These are phyloP conservation scores for Blepharisma undulans DNA, from an alignment of 169 alveolate genomes.

Conservation along the genomic window DNA sequence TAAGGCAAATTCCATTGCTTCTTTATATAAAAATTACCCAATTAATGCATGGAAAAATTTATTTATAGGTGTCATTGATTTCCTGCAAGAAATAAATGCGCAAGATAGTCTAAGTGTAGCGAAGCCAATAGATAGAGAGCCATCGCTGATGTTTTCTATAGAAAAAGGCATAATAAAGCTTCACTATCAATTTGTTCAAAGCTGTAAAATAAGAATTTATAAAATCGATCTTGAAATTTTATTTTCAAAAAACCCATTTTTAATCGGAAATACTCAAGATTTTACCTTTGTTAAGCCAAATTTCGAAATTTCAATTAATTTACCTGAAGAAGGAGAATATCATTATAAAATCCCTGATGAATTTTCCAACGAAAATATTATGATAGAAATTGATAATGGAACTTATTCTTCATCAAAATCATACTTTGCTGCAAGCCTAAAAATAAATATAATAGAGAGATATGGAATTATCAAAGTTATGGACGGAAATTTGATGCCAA, in stretches of 20 bases:
- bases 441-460: conserved; percentile 61
- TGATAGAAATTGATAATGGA: conserved; percentile 69
- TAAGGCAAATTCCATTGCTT: background rate
- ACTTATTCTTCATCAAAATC: conserved; percentile 63
- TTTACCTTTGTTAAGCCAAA: conserved; percentile 31
- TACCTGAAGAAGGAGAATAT: background rate
- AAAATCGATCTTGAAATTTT: conserved; percentile 34
- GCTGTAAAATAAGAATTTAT: background rate
- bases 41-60: background rate
- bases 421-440: conserved; percentile 67
- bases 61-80: background rate
- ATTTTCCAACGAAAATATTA: conserved; percentile 56
- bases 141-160: background rate
- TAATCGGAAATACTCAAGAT: background rate
- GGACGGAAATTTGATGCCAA: conserved; percentile 60
- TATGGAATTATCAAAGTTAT: conserved; percentile 77
- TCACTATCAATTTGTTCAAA: background rate
- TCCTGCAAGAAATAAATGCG: background rate
- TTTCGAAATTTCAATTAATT: background rate
- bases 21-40: conserved; percentile 20
- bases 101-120: background rate
- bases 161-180: background rate
- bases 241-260: conserved; percentile 37
- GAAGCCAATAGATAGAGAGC: background rate
- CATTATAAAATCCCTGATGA: conserved; percentile 65